Evolutionary conservation across 805 yeast species (phyloP).

Genomic region (Ascoidea rubescens): DNA sequence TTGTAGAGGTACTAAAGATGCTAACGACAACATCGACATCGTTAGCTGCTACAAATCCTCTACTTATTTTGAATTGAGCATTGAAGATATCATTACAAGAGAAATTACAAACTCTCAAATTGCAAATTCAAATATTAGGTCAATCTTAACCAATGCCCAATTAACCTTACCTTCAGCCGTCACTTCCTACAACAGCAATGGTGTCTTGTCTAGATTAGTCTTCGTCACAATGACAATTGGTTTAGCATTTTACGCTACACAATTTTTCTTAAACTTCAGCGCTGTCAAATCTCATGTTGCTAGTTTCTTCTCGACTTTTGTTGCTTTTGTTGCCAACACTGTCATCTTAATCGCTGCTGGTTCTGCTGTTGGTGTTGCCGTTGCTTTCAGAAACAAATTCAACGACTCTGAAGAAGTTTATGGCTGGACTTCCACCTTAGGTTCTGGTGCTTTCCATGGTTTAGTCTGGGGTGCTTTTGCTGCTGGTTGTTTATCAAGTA

Average conservation of each 20-base stretch:
- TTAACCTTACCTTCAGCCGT: slow-evolving; percentile 42
- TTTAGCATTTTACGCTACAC: slow-evolving; percentile 28
- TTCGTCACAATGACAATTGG: slow-evolving; percentile 40
- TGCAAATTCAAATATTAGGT: slow-evolving; percentile 10
- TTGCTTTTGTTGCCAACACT: slow-evolving; percentile 26
- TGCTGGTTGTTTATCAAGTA: slow-evolving; percentile 26
- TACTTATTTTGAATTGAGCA: slow-evolving; percentile 44
- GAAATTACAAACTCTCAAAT: slow-evolving; percentile 12
- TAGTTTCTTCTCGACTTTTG: slow-evolving; percentile 28
- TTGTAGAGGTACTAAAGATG: slow-evolving; percentile 29
- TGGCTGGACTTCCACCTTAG: slow-evolving; percentile 43
- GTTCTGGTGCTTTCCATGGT: slow-evolving; percentile 34
- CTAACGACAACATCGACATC: slow-evolving; percentile 17
- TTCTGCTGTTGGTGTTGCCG: slow-evolving; percentile 49
- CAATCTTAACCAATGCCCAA: slow-evolving; percentile 17
- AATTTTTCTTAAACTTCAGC: slow-evolving; percentile 29
- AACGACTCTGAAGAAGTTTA: slow-evolving; percentile 29
- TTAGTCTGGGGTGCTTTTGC: slow-evolving; percentile 51
- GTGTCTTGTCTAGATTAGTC: slow-evolving; percentile 38
- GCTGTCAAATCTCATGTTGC: slow-evolving; percentile 32
- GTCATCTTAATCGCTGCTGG: slow-evolving; percentile 32
- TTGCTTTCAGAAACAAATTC: slow-evolving; percentile 33
- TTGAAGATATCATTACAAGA: slow-evolving; percentile 21
- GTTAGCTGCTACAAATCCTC: slow-evolving; percentile 39
- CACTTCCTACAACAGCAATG: slow-evolving; percentile 27